Percentiles rank a stretch among this genome's conserved stretches.
Conservation (phyloP, 805 yeast species). For the Candida insectalens region DNA sequence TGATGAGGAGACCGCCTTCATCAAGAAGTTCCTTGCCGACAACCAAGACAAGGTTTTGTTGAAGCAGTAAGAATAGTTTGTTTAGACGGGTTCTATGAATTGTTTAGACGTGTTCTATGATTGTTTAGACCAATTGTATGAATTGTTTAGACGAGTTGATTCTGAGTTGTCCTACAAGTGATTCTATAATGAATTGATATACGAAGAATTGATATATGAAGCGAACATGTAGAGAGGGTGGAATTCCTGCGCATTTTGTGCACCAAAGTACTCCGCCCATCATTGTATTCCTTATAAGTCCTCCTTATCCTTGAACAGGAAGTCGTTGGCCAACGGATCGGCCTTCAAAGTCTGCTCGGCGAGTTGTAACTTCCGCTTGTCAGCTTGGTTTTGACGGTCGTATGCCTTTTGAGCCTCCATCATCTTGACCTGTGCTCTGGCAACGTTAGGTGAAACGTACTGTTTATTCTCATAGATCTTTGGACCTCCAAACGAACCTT, state of each 20-base stretch:
- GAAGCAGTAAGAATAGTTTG: neutral
- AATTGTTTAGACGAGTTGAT: too few relatives aligned
- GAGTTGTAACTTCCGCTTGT: slow-evolving; percentile 62
- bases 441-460: slow-evolving; percentile 91
- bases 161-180: too few relatives aligned
- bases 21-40: slow-evolving; percentile 55
- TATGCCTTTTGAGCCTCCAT: slow-evolving; percentile 74
- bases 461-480: slow-evolving; percentile 95
- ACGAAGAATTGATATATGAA: too few relatives aligned
- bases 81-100: too few relatives aligned
- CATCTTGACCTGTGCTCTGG: slow-evolving; percentile 79
- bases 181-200: too few relatives aligned
- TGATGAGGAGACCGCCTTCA: slow-evolving; percentile 85
- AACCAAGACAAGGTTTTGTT: slow-evolving; percentile 7
- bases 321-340: slow-evolving; percentile 78
- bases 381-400: slow-evolving; percentile 70
- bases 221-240: too few relatives aligned
- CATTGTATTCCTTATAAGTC: neutral
- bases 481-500: slow-evolving; percentile 97
- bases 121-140: too few relatives aligned
- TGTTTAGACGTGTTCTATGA: too few relatives aligned
- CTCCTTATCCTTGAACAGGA: slow-evolving; percentile 45
- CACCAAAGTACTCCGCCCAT: too few relatives aligned
- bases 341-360: slow-evolving; percentile 65
- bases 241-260: too few relatives aligned